Evolutionary conservation across 2,329 filamentous ascomycete species (phyloP).

Genomic region (Neofusicoccum cordaticola): DNA sequence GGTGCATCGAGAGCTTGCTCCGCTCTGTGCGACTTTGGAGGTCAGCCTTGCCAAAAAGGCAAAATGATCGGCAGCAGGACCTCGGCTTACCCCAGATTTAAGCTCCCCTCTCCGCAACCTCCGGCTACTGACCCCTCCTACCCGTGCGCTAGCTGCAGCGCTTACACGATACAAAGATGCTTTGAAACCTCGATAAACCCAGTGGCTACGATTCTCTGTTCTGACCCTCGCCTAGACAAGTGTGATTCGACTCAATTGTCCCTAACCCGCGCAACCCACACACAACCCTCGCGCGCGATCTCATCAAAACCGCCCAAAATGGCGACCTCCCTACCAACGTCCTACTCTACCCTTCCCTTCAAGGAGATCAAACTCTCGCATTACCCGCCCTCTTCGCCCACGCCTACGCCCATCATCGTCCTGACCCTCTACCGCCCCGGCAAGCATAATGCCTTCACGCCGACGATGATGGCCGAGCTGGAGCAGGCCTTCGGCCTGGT

Average conservation of each 20-base stretch:
- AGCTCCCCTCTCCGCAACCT: neutral
- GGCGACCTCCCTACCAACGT: conserved; percentile 28
- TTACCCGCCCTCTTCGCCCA: conserved; percentile 45
- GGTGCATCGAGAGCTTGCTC: neutral
- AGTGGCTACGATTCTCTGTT: no score
- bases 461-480: conserved; percentile 61
- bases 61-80: neutral
- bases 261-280: no score
- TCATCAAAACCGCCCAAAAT: neutral
- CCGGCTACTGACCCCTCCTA: neutral
- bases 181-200: neutral
- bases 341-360: conserved; percentile 41
- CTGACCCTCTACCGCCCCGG: conserved; percentile 63
- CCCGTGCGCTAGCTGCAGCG: no score
- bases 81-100: conserved; percentile 12
- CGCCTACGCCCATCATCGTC: conserved; percentile 61
- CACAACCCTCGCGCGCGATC: neutral
- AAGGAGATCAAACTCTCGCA: conserved; percentile 43
- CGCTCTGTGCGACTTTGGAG: neutral
- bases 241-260: no score
- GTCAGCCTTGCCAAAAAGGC: neutral
- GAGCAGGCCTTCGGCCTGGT: conserved; percentile 52
- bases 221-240: no score
- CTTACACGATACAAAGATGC: neutral
- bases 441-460: conserved; percentile 68